Base-by-base conservation (phyloP, 2,329 filamentous ascomycete species). In the Pestalotiopsis fici region DNA sequence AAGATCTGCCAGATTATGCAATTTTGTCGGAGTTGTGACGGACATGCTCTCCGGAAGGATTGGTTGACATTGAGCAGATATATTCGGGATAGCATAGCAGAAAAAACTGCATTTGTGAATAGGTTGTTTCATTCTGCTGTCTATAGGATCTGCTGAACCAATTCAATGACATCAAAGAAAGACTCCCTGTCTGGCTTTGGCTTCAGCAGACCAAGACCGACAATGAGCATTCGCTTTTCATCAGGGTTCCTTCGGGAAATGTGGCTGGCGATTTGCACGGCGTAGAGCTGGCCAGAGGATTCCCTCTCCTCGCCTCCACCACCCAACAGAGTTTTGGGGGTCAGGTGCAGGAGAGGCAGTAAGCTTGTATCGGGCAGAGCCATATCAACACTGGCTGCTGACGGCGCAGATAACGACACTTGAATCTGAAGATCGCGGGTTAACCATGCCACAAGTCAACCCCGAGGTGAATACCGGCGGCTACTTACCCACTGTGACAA, bases 401-500 rank as follows among this genome's bases (percentile, higher is more conserved):
- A 89, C 0, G 90, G 86, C 31, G 88, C 86, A n/a, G 88, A 87
- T 25, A 97, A 86, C 0, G 93, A 92, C 0, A 97, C 92, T 82
- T 96, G 92, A 23, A 94, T 87, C 91, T 94, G 54, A 47, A 37
- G 60, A 37, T 65, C 27, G 47, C 59, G 63, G 11, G 69, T 60
- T 60, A 60, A 27, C 12, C n/a, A 50, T 31, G 61, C 43, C 18
- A 47, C 43, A 28, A 18, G 4, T 35, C 43, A 18, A 60, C 18
- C 43, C 11, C 31, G 27, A 50, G 25, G 5, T 15, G 23, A 39
- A 64, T 59, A 3, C 15, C 56, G 25, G 27, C n/a, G 50, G 47
- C 73, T 27, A 77, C 82, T 65, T 84, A 98, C 94, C 96, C 96
- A 99, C 85, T 98, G 96, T 23, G 93, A 92, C 59, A 98, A 82